phyloP scores from a whole-genome alignment of 305 asterid species.

The Stenogyne calaminthoides region DNA sequence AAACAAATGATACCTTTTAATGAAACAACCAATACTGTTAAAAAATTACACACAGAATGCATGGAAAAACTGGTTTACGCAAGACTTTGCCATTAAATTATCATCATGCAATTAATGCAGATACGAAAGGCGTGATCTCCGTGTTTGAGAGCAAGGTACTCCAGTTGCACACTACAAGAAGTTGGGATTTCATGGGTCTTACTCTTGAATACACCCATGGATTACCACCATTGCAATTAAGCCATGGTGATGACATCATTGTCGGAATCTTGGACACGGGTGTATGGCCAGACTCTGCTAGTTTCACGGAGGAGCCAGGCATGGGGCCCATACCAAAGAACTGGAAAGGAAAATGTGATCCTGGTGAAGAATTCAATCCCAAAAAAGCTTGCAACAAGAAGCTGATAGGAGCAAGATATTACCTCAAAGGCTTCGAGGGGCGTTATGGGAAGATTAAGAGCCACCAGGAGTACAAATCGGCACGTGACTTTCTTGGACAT shows the following conservation, averaged over 20 bases:
- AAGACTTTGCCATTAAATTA: neutral
- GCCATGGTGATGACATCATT: conserved; percentile 50
- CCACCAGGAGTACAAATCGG: conserved; percentile 46
- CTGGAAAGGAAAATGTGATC: conserved; percentile 61
- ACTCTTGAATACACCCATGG: conserved; percentile 38
- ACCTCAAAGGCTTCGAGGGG: conserved; percentile 48
- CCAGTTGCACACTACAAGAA: conserved; percentile 63
- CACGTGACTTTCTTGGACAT: conserved; percentile 61
- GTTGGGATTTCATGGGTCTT: conserved; percentile 79
- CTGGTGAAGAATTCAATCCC: conserved; percentile 51
- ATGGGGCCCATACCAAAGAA: conserved; percentile 48
- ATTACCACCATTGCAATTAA: conserved; percentile 40
- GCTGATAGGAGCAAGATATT: conserved; percentile 61
- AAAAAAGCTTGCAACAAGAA: conserved; percentile 54
- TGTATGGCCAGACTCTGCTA: conserved; percentile 65
- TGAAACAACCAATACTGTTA: too few relatives aligned
- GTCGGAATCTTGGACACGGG: conserved; percentile 69
- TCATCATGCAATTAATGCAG: conserved; percentile 36
- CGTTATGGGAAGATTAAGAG: conserved; percentile 41
- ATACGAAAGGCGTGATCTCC: conserved; percentile 53
- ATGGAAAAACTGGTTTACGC: too few relatives aligned
- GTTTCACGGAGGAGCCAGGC: conserved; percentile 60
- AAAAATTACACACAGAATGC: too few relatives aligned
- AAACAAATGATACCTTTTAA: too few relatives aligned
- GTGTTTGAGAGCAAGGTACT: conserved; percentile 56